Conservation (phyloP, 129 eudicot species). For the Dittrichia graveolens region DNA sequence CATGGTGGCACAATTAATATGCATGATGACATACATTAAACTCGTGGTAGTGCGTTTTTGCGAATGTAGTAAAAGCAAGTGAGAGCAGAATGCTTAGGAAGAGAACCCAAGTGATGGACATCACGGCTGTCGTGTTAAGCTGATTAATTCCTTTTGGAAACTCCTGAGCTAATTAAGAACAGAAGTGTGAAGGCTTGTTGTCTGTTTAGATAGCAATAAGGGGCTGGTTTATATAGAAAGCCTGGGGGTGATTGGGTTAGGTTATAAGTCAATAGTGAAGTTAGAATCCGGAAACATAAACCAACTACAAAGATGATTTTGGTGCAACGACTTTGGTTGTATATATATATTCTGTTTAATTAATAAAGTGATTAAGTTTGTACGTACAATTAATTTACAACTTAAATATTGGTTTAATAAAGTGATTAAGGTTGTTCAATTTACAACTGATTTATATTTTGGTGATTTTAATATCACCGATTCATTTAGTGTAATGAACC, state of each 20-base stretch:
- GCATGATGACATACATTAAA: constrained; percentile 48
- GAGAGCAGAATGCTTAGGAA: constrained; percentile 31
- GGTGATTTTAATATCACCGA: too few species aligned
- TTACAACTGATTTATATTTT: too few species aligned
- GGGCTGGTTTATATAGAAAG: constrained; percentile 8
- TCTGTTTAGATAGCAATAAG: constrained; percentile 21
- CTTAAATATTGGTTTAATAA: too few species aligned
- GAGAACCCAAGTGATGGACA: constrained; percentile 24
- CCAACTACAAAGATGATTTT: constrained; percentile 40
- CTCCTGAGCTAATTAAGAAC: too few species aligned
- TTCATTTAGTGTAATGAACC: too few species aligned
- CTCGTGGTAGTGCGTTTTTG: constrained; percentile 53
- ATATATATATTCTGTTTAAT: not conserved
- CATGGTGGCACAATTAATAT: not conserved
- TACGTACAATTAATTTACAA: too few species aligned
- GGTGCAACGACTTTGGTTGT: constrained; percentile 42
- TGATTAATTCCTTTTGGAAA: not conserved
- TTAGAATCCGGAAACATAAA: constrained; percentile 33
- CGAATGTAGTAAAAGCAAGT: constrained; percentile 43
- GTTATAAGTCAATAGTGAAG: constrained; percentile 34
- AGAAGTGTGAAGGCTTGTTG: constrained; percentile 5
- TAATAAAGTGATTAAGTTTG: too few species aligned
- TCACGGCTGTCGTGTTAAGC: constrained; percentile 8
- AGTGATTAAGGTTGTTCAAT: too few species aligned
- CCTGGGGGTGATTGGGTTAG: constrained; percentile 29